phyloP scores from a whole-genome alignment of 2,329 filamentous ascomycete species.

The Aspergillus fumigatus region DNA sequence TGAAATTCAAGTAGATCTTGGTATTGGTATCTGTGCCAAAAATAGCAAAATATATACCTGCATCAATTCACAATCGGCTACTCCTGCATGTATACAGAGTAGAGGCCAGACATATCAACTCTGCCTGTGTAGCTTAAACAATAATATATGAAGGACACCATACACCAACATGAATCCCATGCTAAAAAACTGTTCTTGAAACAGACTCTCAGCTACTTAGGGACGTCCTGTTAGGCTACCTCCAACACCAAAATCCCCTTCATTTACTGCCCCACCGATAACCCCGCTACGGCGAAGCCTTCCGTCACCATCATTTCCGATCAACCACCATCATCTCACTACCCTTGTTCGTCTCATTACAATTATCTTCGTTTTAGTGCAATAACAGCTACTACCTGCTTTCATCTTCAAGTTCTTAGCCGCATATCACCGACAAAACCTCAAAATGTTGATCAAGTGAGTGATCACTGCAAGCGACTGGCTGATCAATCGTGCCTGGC shows the following conservation, averaged over 20 bases:
- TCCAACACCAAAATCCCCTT: not conserved
- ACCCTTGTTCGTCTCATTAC: conserved; percentile 12
- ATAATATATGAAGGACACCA: not conserved
- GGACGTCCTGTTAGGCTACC: not conserved
- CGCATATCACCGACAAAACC: not conserved
- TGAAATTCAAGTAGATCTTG: not conserved
- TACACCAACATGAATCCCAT: not conserved
- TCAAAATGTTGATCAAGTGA: conserved; percentile 51
- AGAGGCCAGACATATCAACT: not conserved
- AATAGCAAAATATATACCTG: not conserved
- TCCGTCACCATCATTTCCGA: conserved; percentile 17
- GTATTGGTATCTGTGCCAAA: not conserved
- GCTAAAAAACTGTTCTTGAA: not conserved
- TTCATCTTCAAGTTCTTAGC: not conserved
- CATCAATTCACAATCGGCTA: not conserved
- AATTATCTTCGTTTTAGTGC: not conserved
- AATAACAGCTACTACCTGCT: not conserved
- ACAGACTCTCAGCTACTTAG: not conserved
- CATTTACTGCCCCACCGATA: conserved; percentile 25
- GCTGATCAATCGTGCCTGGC: not conserved
- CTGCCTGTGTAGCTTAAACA: not conserved
- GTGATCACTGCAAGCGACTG: conserved; percentile 11
- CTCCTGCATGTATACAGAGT: not conserved
- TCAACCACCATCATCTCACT: conserved; percentile 9
- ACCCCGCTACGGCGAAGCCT: conserved; percentile 27